These are phyloP conservation scores for Plenodomus biglobosus DNA, from an alignment of 2,329 filamentous ascomycete genomes.

Conservation along the genomic window DNA sequence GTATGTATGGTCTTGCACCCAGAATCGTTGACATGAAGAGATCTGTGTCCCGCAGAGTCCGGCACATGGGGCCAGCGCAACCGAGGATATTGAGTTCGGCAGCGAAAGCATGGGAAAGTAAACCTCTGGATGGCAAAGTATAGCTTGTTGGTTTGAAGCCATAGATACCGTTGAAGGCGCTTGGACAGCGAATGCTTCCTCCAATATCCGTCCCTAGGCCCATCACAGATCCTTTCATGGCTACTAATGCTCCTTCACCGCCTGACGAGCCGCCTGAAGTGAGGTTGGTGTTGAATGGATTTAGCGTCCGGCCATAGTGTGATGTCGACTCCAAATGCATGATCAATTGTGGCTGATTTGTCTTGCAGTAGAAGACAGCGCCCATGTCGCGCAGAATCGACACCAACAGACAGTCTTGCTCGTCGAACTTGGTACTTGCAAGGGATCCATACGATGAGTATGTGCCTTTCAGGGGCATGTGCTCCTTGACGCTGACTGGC, in stretches of 20 bases:
- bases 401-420: conserved; percentile 59
- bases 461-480: conserved; percentile 53
- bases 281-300: conserved; percentile 49
- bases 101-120: conserved; percentile 6
- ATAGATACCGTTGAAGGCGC: conserved; percentile 29
- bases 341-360: conserved; percentile 55
- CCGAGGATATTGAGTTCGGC: conserved; percentile 21
- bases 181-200: conserved; percentile 25
- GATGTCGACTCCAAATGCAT: conserved; percentile 59
- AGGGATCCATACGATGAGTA: conserved; percentile 59
- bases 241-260: conserved; percentile 25
- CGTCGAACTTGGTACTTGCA: conserved; percentile 49
- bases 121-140: conserved; percentile 15
- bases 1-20: conserved; percentile 14
- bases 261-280: conserved; percentile 53
- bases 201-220: conserved; percentile 32
- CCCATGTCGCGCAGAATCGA: conserved; percentile 55
- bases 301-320: conserved; percentile 50
- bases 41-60: conserved; percentile 19
- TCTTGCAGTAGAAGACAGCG: conserved; percentile 56
- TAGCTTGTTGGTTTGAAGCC: conserved; percentile 30
- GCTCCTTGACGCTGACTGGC: conserved; percentile 57
- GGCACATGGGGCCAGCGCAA: conserved; percentile 20
- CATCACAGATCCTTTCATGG: conserved; percentile 21
- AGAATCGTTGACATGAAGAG: conserved; percentile 17